Evolutionary conservation across 2,329 filamentous ascomycete species (phyloP).

Genomic region (Periglandula ipomoeae): DNA sequence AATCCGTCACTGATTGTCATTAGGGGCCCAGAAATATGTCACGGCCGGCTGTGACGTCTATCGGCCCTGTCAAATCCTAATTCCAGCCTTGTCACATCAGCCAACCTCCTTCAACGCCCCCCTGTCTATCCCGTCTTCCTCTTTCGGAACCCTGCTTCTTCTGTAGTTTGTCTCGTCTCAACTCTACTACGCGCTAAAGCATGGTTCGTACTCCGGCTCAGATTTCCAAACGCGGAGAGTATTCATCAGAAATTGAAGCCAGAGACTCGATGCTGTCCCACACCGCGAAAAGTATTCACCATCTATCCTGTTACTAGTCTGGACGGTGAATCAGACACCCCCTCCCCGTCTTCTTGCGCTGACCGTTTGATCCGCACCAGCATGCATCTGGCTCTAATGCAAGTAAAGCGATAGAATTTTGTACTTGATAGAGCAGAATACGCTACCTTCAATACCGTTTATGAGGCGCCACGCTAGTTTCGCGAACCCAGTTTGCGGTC

Average conservation of each 20-base stretch:
- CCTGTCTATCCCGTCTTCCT: neutral
- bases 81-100: too few relatives aligned
- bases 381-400: neutral
- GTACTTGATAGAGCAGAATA: neutral
- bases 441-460: neutral
- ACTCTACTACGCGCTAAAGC: neutral
- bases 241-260: neutral
- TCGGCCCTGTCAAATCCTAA: neutral
- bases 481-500: constrained; percentile 13
- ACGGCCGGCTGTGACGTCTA: neutral
- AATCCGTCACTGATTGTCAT: too few relatives aligned
- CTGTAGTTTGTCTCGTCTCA: too few relatives aligned
- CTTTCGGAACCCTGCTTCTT: too few relatives aligned
- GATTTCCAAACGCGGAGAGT: neutral
- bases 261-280: neutral
- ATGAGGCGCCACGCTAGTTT: constrained; percentile 1
- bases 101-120: neutral
- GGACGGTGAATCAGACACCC: neutral
- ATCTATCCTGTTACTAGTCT: too few relatives aligned
- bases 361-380: neutral
- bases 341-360: neutral
- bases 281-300: too few relatives aligned
- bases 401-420: neutral
- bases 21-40: too few relatives aligned
- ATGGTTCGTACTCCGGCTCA: neutral